phyloP scores from a whole-genome alignment of 1,139 yeast genomes.

The Trichomonascaceae sp. region DNA sequence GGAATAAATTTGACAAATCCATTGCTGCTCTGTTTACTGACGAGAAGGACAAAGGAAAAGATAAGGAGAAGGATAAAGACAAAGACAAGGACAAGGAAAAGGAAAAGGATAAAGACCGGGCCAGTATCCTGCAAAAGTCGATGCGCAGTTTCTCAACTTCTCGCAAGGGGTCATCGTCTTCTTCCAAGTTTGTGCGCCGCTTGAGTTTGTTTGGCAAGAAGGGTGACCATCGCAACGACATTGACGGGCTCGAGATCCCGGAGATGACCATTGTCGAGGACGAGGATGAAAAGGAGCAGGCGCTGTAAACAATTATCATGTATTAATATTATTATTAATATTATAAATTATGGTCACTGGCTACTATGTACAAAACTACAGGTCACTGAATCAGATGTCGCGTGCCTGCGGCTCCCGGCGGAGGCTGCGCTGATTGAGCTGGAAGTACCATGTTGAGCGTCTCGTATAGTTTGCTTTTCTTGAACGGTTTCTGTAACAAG shows the following conservation, averaged over 20 bases:
- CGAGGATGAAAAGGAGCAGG: slow-evolving; percentile 4
- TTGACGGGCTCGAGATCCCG: slow-evolving; percentile 8
- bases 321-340: too few species aligned
- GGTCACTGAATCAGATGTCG: too few species aligned
- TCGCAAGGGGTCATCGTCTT: slow-evolving; percentile 9
- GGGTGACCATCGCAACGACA: slow-evolving; percentile 9
- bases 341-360: too few species aligned
- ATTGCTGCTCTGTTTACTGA: slow-evolving; percentile 16
- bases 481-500: background rate
- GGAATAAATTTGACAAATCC: slow-evolving; percentile 9
- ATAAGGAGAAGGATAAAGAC: background rate
- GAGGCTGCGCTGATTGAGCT: too few species aligned
- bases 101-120: slow-evolving; percentile 5
- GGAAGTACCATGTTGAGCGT: background rate
- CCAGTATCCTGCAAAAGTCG: slow-evolving; percentile 18
- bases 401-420: too few species aligned
- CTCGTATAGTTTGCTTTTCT: background rate
- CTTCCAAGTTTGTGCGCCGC: slow-evolving; percentile 18
- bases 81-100: background rate
- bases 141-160: slow-evolving; percentile 16
- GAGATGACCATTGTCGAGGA: slow-evolving; percentile 11
- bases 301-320: too few species aligned
- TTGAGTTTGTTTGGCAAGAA: slow-evolving; percentile 21
- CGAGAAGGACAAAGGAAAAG: background rate
- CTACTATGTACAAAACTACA: too few species aligned